These are phyloP conservation scores for Exophiala bonariae DNA, from an alignment of 2,329 filamentous ascomycete genomes.

Conservation along the genomic window DNA sequence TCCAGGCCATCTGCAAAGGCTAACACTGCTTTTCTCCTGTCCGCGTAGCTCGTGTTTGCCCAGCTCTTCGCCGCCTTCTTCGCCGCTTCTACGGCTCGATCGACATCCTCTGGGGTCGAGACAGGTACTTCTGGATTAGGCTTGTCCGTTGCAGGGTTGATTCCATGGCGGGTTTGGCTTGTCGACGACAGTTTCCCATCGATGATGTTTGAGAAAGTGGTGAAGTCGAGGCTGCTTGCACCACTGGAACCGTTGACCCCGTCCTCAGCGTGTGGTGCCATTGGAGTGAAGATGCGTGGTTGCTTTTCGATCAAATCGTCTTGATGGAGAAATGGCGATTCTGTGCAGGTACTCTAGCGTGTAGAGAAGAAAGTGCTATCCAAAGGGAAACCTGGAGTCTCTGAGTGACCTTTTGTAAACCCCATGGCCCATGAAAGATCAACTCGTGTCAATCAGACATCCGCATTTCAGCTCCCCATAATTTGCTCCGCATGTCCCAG, in stretches of 20 bases:
- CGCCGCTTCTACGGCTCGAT: conserved; percentile 51
- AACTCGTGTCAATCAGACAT: no score
- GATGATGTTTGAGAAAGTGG: conserved; percentile 54
- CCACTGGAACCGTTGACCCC: conserved; percentile 4
- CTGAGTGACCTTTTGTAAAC: no score
- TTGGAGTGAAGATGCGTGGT: neutral
- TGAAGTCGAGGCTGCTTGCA: conserved; percentile 28
- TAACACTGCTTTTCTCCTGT: conserved; percentile 34
- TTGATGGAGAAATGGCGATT: no score
- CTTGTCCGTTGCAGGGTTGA: conserved; percentile 54
- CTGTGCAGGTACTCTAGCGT: no score
- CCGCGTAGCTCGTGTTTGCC: conserved; percentile 38
- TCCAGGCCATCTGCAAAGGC: conserved; percentile 38
- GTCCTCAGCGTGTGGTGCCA: conserved; percentile 14
- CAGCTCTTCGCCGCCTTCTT: conserved; percentile 50
- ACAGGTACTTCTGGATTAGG: conserved; percentile 53
- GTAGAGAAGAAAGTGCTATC: no score
- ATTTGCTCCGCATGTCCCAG: no score
- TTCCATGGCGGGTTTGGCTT: conserved; percentile 45
- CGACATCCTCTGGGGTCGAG: conserved; percentile 48
- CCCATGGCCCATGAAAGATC: no score
- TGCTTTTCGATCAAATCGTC: no score
- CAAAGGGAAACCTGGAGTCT: no score
- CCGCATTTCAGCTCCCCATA: no score
- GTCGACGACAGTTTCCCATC: conserved; percentile 50